Evolutionary conservation across 495 filamentous ascomycete species (phyloP), one percentile per base, ranked within the genome.

Genomic region (Daldinia caldariorum): DNA sequence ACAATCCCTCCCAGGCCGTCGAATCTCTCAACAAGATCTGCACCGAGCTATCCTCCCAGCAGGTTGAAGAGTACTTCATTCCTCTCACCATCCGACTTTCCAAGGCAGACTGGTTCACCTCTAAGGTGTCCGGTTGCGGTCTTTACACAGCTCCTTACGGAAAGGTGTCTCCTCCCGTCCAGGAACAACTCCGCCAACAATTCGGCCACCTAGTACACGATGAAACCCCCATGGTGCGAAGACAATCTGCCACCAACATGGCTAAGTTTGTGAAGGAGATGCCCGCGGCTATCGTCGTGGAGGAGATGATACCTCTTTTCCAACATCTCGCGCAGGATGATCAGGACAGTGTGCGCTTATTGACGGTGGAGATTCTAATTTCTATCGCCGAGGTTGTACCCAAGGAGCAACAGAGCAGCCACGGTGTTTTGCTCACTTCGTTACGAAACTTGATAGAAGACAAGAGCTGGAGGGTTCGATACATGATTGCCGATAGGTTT

Each of bases 51-150:
- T 95, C 92, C 35, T 85, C 92, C 72, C 85, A 92, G 74, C 95
- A 99, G 82, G 89, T 98, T 78, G 96, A 99, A 84, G 92, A 98
- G 75, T 90, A 91, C 78, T 98, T 97, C 82, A 93, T 98, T 73
- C 95, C 96, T 31, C 90, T 99, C 70, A 91, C 92, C 58, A 87
- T 97, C 74, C 92, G 95, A 71, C 90, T 99, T 58, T 97, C 95
- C 61, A 98, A 97, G 87, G 96, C 95, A 79, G 95, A 99, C 83
- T 99, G 95, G 95, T 99, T 99, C 77, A 99, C 95, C 32, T 98
- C 96, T 66, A 99, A 98, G 80, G 95, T 99, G 58, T 99, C 95
- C 13, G 95, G 94, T 7, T 96, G 95, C 69, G 95, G 94, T 51
- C 91, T 99, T 43, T 98, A 94, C 81, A 94, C 90, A 72, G 86